phyloP scores from a whole-genome alignment of 1,284 basidiomycete genomes.

The Trichosporon asahii region DNA sequence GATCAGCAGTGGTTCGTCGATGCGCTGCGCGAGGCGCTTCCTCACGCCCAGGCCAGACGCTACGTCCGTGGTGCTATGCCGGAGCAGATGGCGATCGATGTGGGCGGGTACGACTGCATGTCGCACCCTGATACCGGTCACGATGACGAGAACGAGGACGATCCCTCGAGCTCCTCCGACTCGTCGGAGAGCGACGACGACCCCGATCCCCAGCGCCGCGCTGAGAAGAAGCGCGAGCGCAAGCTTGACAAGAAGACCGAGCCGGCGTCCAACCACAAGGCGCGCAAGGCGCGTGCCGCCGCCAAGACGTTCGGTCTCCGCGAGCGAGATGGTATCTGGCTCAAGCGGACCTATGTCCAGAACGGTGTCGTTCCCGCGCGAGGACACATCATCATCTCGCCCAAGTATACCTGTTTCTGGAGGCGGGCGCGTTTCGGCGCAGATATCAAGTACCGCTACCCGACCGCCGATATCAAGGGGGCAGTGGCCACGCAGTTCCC shows the following conservation, averaged over 20 bases:
- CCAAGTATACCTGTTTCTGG: conserved; percentile 51
- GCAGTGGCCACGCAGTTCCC: conserved; percentile 46
- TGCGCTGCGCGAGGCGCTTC: conserved; percentile 32
- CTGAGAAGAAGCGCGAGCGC: background rate
- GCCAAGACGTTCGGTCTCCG: conserved; percentile 47
- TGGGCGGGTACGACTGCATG: conserved; percentile 42
- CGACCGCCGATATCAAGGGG: conserved; percentile 54
- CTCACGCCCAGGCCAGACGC: conserved; percentile 25
- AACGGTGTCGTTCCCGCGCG: conserved; percentile 39
- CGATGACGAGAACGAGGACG: conserved; percentile 37
- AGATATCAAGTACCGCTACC: conserved; percentile 58
- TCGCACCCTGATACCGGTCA: conserved; percentile 15
- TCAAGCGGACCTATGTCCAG: conserved; percentile 50
- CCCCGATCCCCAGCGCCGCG: background rate
- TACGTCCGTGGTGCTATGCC: conserved; percentile 29
- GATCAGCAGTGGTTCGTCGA: conserved; percentile 42
- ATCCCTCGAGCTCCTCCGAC: background rate
- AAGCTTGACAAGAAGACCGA: conserved; percentile 1
- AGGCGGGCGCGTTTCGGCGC: conserved; percentile 38
- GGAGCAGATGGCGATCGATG: conserved; percentile 37
- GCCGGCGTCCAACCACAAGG: conserved; percentile 21
- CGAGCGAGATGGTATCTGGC: conserved; percentile 49
- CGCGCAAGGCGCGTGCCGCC: conserved; percentile 38
- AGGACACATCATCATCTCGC: conserved; percentile 49
- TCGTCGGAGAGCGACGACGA: conserved; percentile 13